Percentiles rank a stretch among this genome's conserved stretches.
Conservation (phyloP, 495 filamentous ascomycete genomes). For the Geoglossum glabrum region DNA sequence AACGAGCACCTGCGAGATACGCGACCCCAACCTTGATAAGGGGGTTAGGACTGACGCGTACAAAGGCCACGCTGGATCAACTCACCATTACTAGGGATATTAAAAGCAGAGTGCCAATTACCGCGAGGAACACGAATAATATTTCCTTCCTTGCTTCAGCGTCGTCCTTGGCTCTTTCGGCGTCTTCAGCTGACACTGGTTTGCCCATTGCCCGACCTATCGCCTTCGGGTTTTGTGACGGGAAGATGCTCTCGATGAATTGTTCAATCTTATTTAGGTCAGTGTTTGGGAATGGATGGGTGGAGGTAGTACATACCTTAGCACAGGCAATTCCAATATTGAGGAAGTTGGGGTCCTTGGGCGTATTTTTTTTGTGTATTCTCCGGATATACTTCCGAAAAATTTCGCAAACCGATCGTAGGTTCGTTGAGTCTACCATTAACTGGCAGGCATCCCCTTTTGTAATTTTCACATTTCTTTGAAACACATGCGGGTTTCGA, state of each 20-base stretch:
- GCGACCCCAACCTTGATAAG: slow-evolving; percentile 38
- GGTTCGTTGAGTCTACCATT: slow-evolving; percentile 83
- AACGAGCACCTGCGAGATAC: slow-evolving; percentile 41
- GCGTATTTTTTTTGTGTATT: slow-evolving; percentile 89
- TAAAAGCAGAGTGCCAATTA: slow-evolving; percentile 35
- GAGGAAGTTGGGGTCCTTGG: slow-evolving; percentile 80
- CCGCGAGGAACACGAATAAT: slow-evolving; percentile 40
- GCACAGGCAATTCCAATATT: slow-evolving; percentile 82
- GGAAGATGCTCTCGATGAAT: slow-evolving; percentile 92
- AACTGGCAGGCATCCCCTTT: slow-evolving; percentile 83
- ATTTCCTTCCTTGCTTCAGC: slow-evolving; percentile 34
- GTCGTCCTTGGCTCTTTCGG: slow-evolving; percentile 26
- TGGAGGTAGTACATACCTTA: slow-evolving; percentile 35
- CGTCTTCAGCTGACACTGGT: not conserved
- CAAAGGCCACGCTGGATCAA: not conserved
- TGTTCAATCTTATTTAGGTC: slow-evolving; percentile 56
- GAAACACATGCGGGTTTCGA: slow-evolving; percentile 73
- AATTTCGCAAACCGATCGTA: slow-evolving; percentile 53
- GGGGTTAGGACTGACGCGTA: not conserved
- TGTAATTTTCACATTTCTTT: slow-evolving; percentile 84
- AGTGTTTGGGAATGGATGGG: not conserved
- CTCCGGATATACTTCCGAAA: slow-evolving; percentile 57
- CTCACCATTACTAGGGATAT: slow-evolving; percentile 48
- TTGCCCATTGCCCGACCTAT: not conserved
- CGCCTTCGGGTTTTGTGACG: slow-evolving; percentile 38